phyloP scores from a whole-genome alignment of 768 basidiomycete species.

The Mycena vulgaris region DNA sequence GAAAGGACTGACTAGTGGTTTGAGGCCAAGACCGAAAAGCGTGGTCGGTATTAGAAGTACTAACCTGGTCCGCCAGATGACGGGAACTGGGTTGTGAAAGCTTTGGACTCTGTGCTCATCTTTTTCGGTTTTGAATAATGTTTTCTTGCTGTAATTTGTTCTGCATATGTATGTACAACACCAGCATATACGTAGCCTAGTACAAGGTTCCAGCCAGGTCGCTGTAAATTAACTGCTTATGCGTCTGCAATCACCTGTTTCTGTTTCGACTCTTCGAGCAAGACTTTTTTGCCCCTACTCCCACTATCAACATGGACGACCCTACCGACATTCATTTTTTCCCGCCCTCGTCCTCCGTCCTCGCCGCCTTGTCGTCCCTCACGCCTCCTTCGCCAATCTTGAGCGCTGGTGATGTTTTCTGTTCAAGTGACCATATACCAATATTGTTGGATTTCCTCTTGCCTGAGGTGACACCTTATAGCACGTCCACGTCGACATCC shows the following conservation, averaged over 20 bases:
- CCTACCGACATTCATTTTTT: slow-evolving; percentile 35
- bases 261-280: not conserved
- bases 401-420: slow-evolving; percentile 52
- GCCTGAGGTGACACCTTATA: slow-evolving; percentile 2
- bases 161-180: not conserved
- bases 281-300: slow-evolving; percentile 36
- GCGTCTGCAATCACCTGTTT: too few species aligned
- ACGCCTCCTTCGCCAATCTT: slow-evolving; percentile 64
- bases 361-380: slow-evolving; percentile 56
- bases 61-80: slow-evolving; percentile 84
- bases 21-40: slow-evolving; percentile 81
- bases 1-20: slow-evolving; percentile 68
- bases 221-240: too few species aligned
- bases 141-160: slow-evolving; percentile 14
- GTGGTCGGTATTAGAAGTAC: slow-evolving; percentile 78
- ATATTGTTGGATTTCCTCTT: slow-evolving; percentile 56
- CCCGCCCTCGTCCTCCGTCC: slow-evolving; percentile 58
- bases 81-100: slow-evolving; percentile 56
- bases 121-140: slow-evolving; percentile 28
- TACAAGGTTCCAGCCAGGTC: too few species aligned
- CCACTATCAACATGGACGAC: slow-evolving; percentile 20
- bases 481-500: slow-evolving; percentile 17
- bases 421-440: slow-evolving; percentile 60
- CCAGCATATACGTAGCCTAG: not conserved
- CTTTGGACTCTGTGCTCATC: slow-evolving; percentile 2